Evolutionary conservation across 768 basidiomycete genomes (phyloP).

Genomic region (Filobasidium wieringae): DNA sequence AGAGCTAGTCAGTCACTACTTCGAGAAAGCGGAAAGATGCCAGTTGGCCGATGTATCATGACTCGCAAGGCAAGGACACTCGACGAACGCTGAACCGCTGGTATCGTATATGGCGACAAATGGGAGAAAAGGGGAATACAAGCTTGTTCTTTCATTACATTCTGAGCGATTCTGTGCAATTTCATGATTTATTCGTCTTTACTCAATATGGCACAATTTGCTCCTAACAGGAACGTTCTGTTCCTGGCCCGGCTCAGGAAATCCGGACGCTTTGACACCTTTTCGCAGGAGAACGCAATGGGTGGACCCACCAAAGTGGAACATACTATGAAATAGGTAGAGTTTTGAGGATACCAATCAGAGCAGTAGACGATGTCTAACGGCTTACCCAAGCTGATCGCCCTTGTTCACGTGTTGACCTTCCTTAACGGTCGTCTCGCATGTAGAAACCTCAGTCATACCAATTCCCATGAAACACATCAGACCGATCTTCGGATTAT

Average conservation of each 20-base stretch:
- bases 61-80: no score
- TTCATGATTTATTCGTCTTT: background rate
- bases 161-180: background rate
- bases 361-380: background rate
- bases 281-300: slow-evolving; percentile 45
- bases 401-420: slow-evolving; percentile 47
- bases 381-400: slow-evolving; percentile 43
- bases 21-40: no score
- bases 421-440: slow-evolving; percentile 44
- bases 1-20: no score
- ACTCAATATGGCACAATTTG: slow-evolving; percentile 27
- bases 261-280: slow-evolving; percentile 36
- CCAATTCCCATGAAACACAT: slow-evolving; percentile 52
- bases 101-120: background rate
- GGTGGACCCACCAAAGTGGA: slow-evolving; percentile 52
- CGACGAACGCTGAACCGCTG: no score
- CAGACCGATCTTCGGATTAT: slow-evolving; percentile 47
- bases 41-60: no score
- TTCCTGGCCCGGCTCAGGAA: slow-evolving; percentile 29
- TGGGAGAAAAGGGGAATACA: background rate
- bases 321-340: slow-evolving; percentile 18
- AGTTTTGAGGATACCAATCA: no score
- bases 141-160: background rate
- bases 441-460: slow-evolving; percentile 56
- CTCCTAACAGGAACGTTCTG: slow-evolving; percentile 38